Evolutionary conservation across 805 yeast genomes (phyloP), one percentile per base, ranked within the genome.

Genomic region (Yarrowia divulgata): DNA sequence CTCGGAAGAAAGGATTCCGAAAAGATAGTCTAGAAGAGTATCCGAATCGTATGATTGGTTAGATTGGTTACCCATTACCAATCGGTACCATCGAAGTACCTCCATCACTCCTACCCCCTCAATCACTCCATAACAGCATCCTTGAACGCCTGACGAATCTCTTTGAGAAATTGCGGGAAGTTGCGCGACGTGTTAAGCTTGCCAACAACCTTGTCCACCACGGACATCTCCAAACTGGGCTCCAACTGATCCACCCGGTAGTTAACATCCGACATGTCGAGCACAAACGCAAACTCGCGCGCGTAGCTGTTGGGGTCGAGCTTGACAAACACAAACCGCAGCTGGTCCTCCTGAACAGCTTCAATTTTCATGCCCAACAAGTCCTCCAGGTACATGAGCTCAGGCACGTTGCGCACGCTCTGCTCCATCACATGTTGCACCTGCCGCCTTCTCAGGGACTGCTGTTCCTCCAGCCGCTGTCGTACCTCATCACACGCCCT

Each of bases 301-400:
- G 79, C 79, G 52, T 80, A 74, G 63, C 85, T 78, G 42, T 78
- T 75, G 18, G 83, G 79, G 71, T 84, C 85, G 18, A 87, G 78
- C 60, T 84, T 84, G 1, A 75, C 75, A 73, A 88, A 88, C 2
- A 79, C 77, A 73, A 88, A 85, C 69, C 77, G 78, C 54, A 88
- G 74, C 42, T 81, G 72, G 67, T 84, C 85, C 8, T 81, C 83
- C 19, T 78, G 76, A 1, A 85, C 76, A 3, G 87, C 87, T 68
- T 84, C 86, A 19, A 88, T 82, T 43, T 79, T 78, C 69, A 88
- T 74, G 0, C 92, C 91, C 54, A 87, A 77, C 62, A 85, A 77
- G 46, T 79, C 76, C 71, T 88, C 90, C 76, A 83, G 86, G 49
- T 83, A 79, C 18, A 77, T 69, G 49, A 86, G 78, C 73, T 88